Evolutionary conservation across 2,329 filamentous ascomycete genomes (phyloP).

Genomic region (Cordyceps cateniannulata): DNA sequence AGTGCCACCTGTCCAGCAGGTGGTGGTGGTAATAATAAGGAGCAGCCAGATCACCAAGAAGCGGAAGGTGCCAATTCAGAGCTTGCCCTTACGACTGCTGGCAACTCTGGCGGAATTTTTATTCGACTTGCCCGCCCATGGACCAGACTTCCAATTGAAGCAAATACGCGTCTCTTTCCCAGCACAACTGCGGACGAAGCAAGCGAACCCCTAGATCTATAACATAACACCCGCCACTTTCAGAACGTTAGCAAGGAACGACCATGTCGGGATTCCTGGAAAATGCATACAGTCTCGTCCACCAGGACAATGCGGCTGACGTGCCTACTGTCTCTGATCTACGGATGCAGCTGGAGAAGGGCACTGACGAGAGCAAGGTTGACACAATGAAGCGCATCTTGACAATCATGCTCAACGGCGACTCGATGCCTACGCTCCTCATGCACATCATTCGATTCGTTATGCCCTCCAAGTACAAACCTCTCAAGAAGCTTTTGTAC

Average conservation of each 20-base stretch:
- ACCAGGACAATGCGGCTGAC: conserved; percentile 94
- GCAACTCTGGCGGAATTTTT: conserved; percentile 26
- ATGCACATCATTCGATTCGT: conserved; percentile 99
- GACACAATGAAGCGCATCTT: conserved; percentile 96
- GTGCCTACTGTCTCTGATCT: conserved; percentile 86
- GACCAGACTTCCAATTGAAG: conserved; percentile 21
- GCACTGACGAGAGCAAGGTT: conserved; percentile 84
- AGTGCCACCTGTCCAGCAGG: conserved; percentile 35
- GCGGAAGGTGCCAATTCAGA: conserved; percentile 22
- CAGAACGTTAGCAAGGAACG: not conserved
- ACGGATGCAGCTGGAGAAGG: conserved; percentile 89
- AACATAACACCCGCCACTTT: not conserved
- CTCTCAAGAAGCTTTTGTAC: conserved; percentile 95
- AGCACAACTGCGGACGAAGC: not conserved
- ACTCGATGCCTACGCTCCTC: conserved; percentile 87
- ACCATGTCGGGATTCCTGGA: conserved; percentile 92
- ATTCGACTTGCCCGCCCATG: conserved; percentile 23
- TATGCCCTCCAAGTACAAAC: conserved; percentile 96
- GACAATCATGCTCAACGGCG: conserved; percentile 96
- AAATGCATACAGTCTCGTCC: conserved; percentile 91
- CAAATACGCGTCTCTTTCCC: not conserved
- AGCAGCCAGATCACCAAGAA: conserved; percentile 32
- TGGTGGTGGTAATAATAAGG: conserved; percentile 20
- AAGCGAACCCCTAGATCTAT: conserved; percentile 3
- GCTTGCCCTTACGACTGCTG: conserved; percentile 22